Conservation (phyloP, 768 basidiomycete genomes). For the Termitomyces sp. region DNA sequence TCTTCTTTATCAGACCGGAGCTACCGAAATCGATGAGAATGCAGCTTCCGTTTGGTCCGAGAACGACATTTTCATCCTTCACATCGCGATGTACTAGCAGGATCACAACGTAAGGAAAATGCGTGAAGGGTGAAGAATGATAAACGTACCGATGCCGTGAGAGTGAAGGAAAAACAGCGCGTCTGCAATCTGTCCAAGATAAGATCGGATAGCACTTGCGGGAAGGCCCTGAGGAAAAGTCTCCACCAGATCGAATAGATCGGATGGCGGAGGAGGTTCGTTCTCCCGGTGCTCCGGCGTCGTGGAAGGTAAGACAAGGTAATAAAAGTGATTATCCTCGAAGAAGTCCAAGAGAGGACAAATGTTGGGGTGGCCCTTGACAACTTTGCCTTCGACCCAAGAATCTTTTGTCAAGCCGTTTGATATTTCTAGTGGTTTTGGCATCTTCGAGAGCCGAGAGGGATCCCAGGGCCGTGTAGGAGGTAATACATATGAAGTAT, state of each 20-base stretch:
- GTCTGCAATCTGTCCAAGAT: conserved; percentile 93
- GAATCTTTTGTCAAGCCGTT: conserved; percentile 25
- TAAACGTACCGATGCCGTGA: conserved; percentile 78
- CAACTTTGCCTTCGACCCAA: conserved; percentile 68
- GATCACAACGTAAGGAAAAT: conserved; percentile 7
- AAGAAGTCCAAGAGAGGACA: conserved; percentile 95
- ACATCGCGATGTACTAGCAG: conserved; percentile 88
- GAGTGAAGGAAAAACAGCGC: conserved; percentile 86
- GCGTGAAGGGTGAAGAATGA: not conserved
- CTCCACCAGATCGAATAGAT: conserved; percentile 96
- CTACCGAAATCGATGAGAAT: conserved; percentile 98
- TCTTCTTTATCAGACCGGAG: conserved; percentile 78
- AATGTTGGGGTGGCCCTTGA: conserved; percentile 93
- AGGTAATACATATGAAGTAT: conserved; percentile 76
- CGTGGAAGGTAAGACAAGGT: conserved; percentile 82
- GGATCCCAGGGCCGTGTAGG: conserved; percentile 84
- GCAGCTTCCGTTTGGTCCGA: conserved; percentile 77
- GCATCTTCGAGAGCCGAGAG: conserved; percentile 37
- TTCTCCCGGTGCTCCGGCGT: conserved; percentile 54
- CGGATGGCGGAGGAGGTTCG: conserved; percentile 59
- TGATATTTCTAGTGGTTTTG: conserved; percentile 6
- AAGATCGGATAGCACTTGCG: conserved; percentile 67
- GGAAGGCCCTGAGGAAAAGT: conserved; percentile 82
- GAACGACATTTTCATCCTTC: conserved; percentile 95
- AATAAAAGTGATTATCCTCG: conserved; percentile 95